These are phyloP conservation scores for Tranzscheliella williamsii DNA, from an alignment of 1,284 basidiomycete species.

Conservation along the genomic window DNA sequence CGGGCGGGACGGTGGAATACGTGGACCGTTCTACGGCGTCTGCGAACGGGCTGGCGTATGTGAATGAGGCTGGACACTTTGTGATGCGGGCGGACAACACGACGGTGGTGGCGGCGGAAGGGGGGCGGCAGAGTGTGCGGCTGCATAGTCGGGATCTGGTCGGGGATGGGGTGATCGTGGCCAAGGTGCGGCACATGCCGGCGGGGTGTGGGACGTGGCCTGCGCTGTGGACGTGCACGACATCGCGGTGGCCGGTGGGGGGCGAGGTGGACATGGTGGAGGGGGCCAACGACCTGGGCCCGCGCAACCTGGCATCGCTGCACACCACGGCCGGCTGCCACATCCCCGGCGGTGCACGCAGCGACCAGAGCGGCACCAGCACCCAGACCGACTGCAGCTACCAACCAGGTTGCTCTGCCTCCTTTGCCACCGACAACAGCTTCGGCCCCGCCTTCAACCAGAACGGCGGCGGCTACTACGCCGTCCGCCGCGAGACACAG, in stretches of 20 bases:
- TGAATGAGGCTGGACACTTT: constrained; percentile 25
- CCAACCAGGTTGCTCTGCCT: constrained; percentile 47
- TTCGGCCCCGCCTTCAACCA: constrained; percentile 41
- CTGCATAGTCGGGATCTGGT: constrained; percentile 34
- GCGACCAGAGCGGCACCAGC: constrained; percentile 20
- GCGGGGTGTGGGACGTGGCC: constrained; percentile 53
- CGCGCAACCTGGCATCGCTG: constrained; percentile 36
- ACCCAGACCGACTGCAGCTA: constrained; percentile 32
- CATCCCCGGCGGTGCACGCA: constrained; percentile 10
- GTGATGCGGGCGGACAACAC: constrained; percentile 42
- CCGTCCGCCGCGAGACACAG: constrained; percentile 38
- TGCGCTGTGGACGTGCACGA: constrained; percentile 50
- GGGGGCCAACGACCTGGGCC: constrained; percentile 45
- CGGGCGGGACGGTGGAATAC: constrained; percentile 38
- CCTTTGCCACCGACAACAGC: constrained; percentile 16
- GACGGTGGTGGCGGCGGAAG: constrained; percentile 3
- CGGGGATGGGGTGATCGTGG: constrained; percentile 38
- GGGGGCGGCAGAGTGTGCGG: constrained; percentile 26
- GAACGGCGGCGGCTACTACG: constrained; percentile 49
- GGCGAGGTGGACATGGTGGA: constrained; percentile 53
- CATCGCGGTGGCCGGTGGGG: constrained; percentile 35
- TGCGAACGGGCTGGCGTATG: constrained; percentile 13
- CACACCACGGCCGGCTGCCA: constrained; percentile 38
- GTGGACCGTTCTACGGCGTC: constrained; percentile 24
- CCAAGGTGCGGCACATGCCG: constrained; percentile 33